Conservation (phyloP, 108 stramenopile species). For the Cyclotella atomus region DNA sequence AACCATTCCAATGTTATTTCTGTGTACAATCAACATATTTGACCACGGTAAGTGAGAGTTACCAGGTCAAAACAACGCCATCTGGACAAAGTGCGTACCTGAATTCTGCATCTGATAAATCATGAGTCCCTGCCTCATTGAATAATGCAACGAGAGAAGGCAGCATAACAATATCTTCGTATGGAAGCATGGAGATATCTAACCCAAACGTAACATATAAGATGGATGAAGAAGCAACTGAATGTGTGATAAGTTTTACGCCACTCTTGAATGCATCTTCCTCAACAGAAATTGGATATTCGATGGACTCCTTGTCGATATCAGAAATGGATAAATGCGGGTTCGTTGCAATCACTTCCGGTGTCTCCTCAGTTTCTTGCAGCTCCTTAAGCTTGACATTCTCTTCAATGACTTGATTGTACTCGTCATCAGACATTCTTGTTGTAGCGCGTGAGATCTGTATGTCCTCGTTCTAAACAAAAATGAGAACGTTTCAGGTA, state of each 20-base stretch:
- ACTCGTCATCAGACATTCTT: slow-evolving; percentile 49
- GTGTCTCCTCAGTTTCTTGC: slow-evolving; percentile 76
- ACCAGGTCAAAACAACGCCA: neutral
- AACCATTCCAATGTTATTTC: slow-evolving; percentile 68
- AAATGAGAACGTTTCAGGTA: neutral
- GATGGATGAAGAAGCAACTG: slow-evolving; percentile 79
- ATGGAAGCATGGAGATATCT: slow-evolving; percentile 77
- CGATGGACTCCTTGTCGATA: slow-evolving; percentile 54
- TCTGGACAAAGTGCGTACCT: slow-evolving; percentile 12
- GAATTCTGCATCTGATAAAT: slow-evolving; percentile 43
- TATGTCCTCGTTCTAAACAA: slow-evolving; percentile 36
- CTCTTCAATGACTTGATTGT: slow-evolving; percentile 62
- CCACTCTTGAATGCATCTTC: slow-evolving; percentile 61
- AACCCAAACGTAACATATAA: slow-evolving; percentile 86
- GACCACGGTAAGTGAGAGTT: neutral
- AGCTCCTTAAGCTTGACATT: slow-evolving; percentile 64
- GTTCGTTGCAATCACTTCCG: slow-evolving; percentile 77
- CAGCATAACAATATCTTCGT: slow-evolving; percentile 76
- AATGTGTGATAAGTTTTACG: slow-evolving; percentile 66
- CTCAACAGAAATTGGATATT: slow-evolving; percentile 63
- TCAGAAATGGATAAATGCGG: slow-evolving; percentile 65
- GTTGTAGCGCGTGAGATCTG: slow-evolving; percentile 48
- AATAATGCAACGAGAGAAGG: slow-evolving; percentile 75
- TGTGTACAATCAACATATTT: too few relatives aligned
- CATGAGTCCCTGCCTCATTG: slow-evolving; percentile 73